Evolutionary conservation across 2,329 filamentous ascomycete species (phyloP).

Genomic region (Penicillium concentricum): DNA sequence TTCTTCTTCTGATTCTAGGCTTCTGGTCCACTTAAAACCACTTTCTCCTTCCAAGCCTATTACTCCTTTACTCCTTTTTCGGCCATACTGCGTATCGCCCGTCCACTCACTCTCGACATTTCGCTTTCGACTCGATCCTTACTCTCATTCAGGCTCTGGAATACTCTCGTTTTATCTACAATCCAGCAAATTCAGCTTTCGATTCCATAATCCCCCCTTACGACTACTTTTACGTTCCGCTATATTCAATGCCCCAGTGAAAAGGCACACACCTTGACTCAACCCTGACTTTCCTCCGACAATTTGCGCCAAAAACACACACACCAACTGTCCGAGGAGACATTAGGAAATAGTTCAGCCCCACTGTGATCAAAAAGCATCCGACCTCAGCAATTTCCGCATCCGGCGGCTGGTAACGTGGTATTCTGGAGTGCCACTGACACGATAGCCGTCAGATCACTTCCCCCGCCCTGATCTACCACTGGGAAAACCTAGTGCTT

Average conservation of each 20-base stretch:
- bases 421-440: slow-evolving; percentile 33
- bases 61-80: slow-evolving; percentile 13
- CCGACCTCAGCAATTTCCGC: slow-evolving; percentile 30
- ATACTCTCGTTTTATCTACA: slow-evolving; percentile 15
- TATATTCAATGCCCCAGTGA: slow-evolving; percentile 13
- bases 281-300: not conserved
- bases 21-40: not conserved
- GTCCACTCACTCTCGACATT: slow-evolving; percentile 29
- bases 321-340: not conserved
- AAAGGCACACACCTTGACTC: not conserved
- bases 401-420: slow-evolving; percentile 36
- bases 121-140: slow-evolving; percentile 7
- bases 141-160: slow-evolving; percentile 18
- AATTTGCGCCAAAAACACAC: slow-evolving; percentile 5
- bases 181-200: slow-evolving; percentile 11
- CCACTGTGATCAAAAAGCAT: slow-evolving; percentile 10
- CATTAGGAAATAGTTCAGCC: slow-evolving; percentile 8
- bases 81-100: slow-evolving; percentile 36
- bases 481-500: not conserved
- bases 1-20: not conserved
- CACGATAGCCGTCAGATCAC: slow-evolving; percentile 14
- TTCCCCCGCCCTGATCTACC: slow-evolving; percentile 14
- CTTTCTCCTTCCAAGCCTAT: slow-evolving; percentile 1
- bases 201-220: slow-evolving; percentile 4
- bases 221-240: slow-evolving; percentile 6